Base-by-base conservation (phyloP, 768 basidiomycete species). In the Boletus pseudopeckii region DNA sequence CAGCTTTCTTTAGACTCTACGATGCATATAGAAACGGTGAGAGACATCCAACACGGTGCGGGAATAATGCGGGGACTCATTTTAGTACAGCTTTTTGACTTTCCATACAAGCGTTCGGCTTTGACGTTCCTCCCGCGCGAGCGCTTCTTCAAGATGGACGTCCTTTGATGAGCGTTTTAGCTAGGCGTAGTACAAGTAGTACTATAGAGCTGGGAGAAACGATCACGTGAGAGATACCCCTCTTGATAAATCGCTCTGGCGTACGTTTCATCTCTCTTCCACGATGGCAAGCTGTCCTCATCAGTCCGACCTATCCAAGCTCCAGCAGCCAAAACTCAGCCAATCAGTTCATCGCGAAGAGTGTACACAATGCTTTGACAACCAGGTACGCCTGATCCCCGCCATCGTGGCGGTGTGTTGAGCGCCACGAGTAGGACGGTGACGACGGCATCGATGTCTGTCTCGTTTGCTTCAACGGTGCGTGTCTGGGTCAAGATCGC, bases 351-450 rank as follows among this genome's bases (percentile, higher is more conserved):
- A 94, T 61, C 75, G 94, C 8, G 92, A 97, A 72, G 95, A 98
- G 71, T 99, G 96, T 65, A 97, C 95, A 0, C 93, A 95, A 54
- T 99, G 96, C 66, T 99, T 98, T 67, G 95, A 98, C 70, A 84
- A 82, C 63, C 95, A 98, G 82, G 92, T 87, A 20, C 40, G 67
- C 46, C 3, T 46, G 53, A 58, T 57, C 51, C n/a, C 24, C 11
- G 8, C 37, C 33, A 53, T 61, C 32, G 11, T 13, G 26, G 11
- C 13, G n/a, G 17, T 14, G 18, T 40, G 51, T 49, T 47, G 44
- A 53, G 28, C 28, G 15, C 20, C 24, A 20, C 33, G 40, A 4
- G 22, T 61, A 94, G 88, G 92, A 94, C 66, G 71, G 73, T 4
- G 77, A 84, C 0, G 71, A 76, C 13, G 96, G 96, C 7, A 74